A percentile compares a stretch with the other conserved stretches of the same genome.
phyloP scores from a whole-genome alignment of 306 rosid genomes.

The Quercus alba region DNA sequence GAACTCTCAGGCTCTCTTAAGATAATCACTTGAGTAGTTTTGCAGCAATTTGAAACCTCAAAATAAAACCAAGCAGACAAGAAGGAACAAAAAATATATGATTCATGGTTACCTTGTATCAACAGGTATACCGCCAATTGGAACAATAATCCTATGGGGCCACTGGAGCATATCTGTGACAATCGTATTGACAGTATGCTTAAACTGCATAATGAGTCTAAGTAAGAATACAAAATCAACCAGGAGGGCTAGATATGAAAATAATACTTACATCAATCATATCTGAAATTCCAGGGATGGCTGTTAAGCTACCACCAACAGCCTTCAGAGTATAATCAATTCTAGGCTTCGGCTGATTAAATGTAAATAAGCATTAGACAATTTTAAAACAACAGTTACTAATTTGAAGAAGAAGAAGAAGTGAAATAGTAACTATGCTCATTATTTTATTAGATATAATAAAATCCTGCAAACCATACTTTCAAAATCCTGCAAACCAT shows the following conservation, averaged over 20 bases:
- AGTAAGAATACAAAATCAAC: neutral
- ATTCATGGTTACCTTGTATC: constrained; percentile 67
- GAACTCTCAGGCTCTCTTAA: neutral
- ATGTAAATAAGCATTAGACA: constrained; percentile 31
- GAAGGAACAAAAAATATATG: neutral
- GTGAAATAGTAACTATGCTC: neutral
- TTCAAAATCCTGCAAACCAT: too few relatives aligned
- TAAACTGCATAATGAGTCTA: constrained; percentile 19
- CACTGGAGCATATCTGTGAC: constrained; percentile 93
- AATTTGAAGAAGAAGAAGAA: neutral
- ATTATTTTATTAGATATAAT: neutral
- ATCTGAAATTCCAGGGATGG: constrained; percentile 95
- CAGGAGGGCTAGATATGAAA: neutral
- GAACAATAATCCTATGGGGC: constrained; percentile 96
- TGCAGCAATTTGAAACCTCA: neutral
- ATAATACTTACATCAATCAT: constrained; percentile 82
- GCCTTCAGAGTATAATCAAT: constrained; percentile 89
- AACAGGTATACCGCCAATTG: constrained; percentile 73
- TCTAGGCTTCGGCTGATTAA: constrained; percentile 82
- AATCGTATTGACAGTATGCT: constrained; percentile 81
- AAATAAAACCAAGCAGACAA: neutral
- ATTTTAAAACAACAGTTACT: neutral
- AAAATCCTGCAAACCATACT: too few relatives aligned
- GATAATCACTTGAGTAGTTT: neutral
- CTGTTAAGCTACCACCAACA: constrained; percentile 89